phyloP scores from a whole-genome alignment of 169 alveolate species.

The Theileria orientalis region DNA sequence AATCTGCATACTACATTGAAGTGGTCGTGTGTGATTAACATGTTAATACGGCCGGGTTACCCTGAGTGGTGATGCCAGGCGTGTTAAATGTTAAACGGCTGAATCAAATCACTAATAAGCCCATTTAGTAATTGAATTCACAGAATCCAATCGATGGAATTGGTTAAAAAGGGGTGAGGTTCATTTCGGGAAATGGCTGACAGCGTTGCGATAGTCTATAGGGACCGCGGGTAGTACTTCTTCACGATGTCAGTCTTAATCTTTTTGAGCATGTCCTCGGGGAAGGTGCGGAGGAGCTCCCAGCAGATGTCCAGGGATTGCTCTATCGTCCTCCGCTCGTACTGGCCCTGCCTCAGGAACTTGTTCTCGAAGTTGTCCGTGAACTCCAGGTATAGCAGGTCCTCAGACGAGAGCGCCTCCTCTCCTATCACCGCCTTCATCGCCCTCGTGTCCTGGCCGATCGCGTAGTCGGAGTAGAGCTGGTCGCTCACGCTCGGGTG shows the following conservation, averaged over 20 bases:
- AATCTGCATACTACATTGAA: too few species aligned
- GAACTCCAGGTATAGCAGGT: slow-evolving; percentile 95
- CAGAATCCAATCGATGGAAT: too few species aligned
- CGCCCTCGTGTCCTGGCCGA: slow-evolving; percentile 99
- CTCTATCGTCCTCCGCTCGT: slow-evolving; percentile 96
- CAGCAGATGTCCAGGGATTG: slow-evolving; percentile 97
- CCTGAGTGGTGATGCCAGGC: too few species aligned
- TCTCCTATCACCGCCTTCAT: slow-evolving; percentile 99
- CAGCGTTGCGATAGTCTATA: too few species aligned
- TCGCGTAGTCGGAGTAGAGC: slow-evolving; percentile 99
- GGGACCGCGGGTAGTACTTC: slow-evolving; percentile 74
- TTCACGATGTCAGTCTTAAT: slow-evolving; percentile 78
- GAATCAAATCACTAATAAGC: too few species aligned
- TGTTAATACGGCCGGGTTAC: too few species aligned
- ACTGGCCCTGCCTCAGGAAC: slow-evolving; percentile 95
- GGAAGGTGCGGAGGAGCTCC: slow-evolving; percentile 97
- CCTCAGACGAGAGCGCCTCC: slow-evolving; percentile 98
- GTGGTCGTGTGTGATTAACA: too few species aligned
- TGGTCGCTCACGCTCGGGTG: slow-evolving; percentile 99
- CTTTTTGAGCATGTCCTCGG: slow-evolving; percentile 98
- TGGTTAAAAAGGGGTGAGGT: too few species aligned
- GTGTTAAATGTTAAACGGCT: too few species aligned
- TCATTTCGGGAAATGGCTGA: too few species aligned
- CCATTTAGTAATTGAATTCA: too few species aligned
- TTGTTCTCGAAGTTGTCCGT: slow-evolving; percentile 97